Conservation (phyloP, 78 protist genomes). For the Tieghemostelium lacteum region DNA sequence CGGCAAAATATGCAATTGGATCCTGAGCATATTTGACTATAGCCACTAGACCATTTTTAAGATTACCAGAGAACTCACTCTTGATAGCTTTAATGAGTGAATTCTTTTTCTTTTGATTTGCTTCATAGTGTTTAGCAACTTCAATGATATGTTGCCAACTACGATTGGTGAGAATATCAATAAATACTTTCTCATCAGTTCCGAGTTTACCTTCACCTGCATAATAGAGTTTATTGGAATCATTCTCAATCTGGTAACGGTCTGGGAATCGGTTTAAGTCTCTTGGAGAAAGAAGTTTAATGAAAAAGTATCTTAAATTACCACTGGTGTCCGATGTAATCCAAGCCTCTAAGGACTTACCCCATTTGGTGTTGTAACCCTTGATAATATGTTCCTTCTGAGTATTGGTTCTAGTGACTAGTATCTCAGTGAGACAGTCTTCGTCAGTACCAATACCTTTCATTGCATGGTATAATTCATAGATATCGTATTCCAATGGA, state of each 20-base stretch:
- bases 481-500: neutral
- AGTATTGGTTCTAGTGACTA: slow-evolving; percentile 32
- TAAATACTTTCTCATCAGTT: slow-evolving; percentile 34
- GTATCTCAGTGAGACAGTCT: neutral
- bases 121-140: slow-evolving; percentile 15
- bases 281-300: neutral
- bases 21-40: neutral
- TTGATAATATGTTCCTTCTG: slow-evolving; percentile 10
- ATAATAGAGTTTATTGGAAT: slow-evolving; percentile 13
- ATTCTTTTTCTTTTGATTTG: slow-evolving; percentile 23
- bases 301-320: neutral
- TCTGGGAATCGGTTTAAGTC: slow-evolving; percentile 7
- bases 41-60: neutral
- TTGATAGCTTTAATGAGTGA: slow-evolving; percentile 23
- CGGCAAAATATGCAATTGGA: slow-evolving; percentile 33
- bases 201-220: slow-evolving; percentile 53
- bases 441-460: slow-evolving; percentile 39
- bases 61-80: slow-evolving; percentile 11
- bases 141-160: slow-evolving; percentile 1
- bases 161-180: slow-evolving; percentile 11
- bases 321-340: slow-evolving; percentile 8
- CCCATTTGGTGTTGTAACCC: neutral
- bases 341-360: slow-evolving; percentile 2
- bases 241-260: neutral
- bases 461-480: slow-evolving; percentile 24